Conservation (phyloP, 176 grass and related monocot species). For the Oryza coarctata region DNA sequence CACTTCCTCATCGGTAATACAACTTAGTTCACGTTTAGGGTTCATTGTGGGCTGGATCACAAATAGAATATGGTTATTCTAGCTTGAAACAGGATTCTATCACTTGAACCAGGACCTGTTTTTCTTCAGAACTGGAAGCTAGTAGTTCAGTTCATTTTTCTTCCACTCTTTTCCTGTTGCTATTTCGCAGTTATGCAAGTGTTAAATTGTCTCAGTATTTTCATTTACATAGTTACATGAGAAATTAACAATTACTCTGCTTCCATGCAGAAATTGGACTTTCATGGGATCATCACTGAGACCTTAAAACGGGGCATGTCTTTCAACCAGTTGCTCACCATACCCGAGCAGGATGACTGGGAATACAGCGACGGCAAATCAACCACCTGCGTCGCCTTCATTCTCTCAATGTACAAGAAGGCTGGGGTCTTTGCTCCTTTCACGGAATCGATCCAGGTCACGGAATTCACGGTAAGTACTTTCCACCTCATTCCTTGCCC, state of each 20-base stretch:
- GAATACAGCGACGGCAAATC: conserved; percentile 96
- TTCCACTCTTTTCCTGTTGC: neutral
- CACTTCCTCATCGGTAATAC: neutral
- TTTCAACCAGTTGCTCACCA: conserved; percentile 88
- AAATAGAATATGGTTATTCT: neutral
- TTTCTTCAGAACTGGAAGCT: neutral
- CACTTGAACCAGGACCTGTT: neutral
- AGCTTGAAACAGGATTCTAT: neutral
- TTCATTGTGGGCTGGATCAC: neutral
- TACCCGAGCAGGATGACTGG: conserved; percentile 96
- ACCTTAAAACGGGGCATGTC: conserved; percentile 79
- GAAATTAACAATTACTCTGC: conserved; percentile 15
- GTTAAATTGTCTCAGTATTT: neutral
- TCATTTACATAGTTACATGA: neutral
- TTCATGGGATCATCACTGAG: conserved; percentile 75
- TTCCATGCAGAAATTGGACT: conserved; percentile 69
- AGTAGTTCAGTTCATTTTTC: neutral
- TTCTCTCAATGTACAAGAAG: conserved; percentile 88
- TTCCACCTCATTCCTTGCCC: neutral
- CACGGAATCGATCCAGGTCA: conserved; percentile 83
- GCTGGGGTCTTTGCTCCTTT: conserved; percentile 76
- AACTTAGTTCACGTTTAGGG: no score
- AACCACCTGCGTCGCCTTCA: conserved; percentile 86
- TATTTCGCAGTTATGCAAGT: neutral
- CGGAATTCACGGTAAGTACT: conserved; percentile 90